phyloP scores from a whole-genome alignment of 164 flowering plant genomes.

The Cinnamomum micranthum region DNA sequence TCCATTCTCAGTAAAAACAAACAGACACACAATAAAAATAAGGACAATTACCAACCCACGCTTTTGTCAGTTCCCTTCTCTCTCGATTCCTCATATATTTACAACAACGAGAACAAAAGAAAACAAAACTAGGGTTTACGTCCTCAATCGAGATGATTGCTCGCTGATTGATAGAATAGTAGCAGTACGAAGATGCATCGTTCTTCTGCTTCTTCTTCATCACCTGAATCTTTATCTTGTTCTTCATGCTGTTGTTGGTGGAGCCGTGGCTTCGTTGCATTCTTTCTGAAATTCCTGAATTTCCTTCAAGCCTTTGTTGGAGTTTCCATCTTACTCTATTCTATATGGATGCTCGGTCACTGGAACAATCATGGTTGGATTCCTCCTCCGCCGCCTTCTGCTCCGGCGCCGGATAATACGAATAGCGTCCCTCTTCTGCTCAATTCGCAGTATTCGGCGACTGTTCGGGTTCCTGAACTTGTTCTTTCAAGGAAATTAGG shows the following conservation, averaged over 20 bases:
- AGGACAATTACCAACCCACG: neutral
- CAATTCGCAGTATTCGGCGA: constrained; percentile 10
- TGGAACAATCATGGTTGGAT: constrained; percentile 43
- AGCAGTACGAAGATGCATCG: constrained; percentile 1
- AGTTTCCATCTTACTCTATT: constrained; percentile 56
- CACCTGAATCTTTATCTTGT: neutral
- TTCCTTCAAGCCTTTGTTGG: constrained; percentile 68
- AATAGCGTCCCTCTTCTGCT: constrained; percentile 4
- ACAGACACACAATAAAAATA: neutral
- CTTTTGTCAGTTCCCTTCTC: neutral
- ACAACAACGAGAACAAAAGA: neutral
- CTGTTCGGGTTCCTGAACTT: constrained; percentile 11
- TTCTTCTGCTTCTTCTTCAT: neutral
- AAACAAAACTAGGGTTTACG: neutral
- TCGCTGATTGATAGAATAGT: neutral
- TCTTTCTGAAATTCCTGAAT: constrained; percentile 56
- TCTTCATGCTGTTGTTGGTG: constrained; percentile 16
- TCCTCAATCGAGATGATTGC: neutral
- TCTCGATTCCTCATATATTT: neutral
- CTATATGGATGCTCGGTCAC: constrained; percentile 61
- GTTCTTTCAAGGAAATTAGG: constrained; percentile 18
- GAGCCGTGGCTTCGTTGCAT: constrained; percentile 48
- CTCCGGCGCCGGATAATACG: constrained; percentile 18
- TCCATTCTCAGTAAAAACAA: neutral
- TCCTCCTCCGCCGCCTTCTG: constrained; percentile 28